A percentile compares a stretch with the other conserved stretches of the same genome.
These are phyloP conservation scores for Monosporascus sp. DNA, from an alignment of 2,329 filamentous ascomycete species.

Conservation along the genomic window DNA sequence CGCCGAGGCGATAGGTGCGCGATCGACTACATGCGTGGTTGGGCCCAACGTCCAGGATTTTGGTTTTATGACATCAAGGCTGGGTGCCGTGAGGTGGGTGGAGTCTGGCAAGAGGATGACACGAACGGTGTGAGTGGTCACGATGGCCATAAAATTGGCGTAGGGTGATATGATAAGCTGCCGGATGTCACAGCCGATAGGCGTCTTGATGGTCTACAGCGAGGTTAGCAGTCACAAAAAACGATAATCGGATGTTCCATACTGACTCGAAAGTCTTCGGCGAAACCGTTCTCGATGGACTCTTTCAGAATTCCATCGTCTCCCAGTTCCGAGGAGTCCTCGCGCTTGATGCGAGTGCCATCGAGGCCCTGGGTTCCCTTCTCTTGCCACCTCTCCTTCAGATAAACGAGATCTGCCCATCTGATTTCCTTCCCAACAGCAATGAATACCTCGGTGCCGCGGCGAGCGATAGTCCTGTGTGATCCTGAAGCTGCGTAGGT, in stretches of 20 bases:
- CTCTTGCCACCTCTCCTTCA: constrained; percentile 61
- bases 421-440: constrained; percentile 85
- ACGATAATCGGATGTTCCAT: not conserved
- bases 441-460: constrained; percentile 84
- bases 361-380: constrained; percentile 30
- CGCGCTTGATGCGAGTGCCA: constrained; percentile 40
- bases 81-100: constrained; percentile 65
- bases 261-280: constrained; percentile 45
- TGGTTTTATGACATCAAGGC: constrained; percentile 65
- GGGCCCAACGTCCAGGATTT: constrained; percentile 91
- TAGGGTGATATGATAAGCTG: constrained; percentile 82
- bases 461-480: constrained; percentile 65
- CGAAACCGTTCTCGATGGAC: constrained; percentile 21
- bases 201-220: constrained; percentile 65
- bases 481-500: constrained; percentile 37
- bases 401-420: constrained; percentile 77
- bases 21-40: constrained; percentile 83
- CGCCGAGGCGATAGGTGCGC: constrained; percentile 72
- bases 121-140: constrained; percentile 83
- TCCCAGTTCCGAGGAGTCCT: constrained; percentile 35
- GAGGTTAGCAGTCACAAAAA: constrained; percentile 4
- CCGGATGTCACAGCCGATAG: constrained; percentile 75
- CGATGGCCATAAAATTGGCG: constrained; percentile 74
- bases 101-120: constrained; percentile 80
- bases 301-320: constrained; percentile 26